phyloP scores from a whole-genome alignment of 1,284 basidiomycete genomes.

The Anthracocystis walkeri region DNA sequence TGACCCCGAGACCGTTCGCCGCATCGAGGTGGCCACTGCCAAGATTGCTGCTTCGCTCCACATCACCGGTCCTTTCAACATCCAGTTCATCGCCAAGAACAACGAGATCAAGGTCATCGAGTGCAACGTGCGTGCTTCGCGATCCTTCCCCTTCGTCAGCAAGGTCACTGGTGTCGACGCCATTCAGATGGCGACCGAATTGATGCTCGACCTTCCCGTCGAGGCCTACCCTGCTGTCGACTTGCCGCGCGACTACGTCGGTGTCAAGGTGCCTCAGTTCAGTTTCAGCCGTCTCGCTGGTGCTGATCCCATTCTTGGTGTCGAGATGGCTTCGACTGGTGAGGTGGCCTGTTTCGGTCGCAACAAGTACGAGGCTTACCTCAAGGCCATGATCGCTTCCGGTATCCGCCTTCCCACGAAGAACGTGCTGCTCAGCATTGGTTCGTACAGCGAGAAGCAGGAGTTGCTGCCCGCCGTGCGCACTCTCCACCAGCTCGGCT shows the following conservation, averaged over 20 bases:
- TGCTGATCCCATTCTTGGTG: constrained; percentile 97
- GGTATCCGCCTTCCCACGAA: constrained; percentile 94
- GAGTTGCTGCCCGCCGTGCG: constrained; percentile 97
- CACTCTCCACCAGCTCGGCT: constrained; percentile 92
- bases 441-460: constrained; percentile 96
- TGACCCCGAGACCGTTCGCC: constrained; percentile 92
- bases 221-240: constrained; percentile 89
- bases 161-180: constrained; percentile 98
- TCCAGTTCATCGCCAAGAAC: constrained; percentile 99
- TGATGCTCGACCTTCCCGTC: constrained; percentile 91
- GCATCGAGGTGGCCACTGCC: constrained; percentile 94
- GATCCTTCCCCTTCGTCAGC: constrained; percentile 98
- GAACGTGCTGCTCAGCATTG: constrained; percentile 93
- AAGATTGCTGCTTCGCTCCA: constrained; percentile 96
- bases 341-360: constrained; percentile 98
- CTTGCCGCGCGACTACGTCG: constrained; percentile 91
- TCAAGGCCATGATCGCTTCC: constrained; percentile 95
- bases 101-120: constrained; percentile 99
- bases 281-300: constrained; percentile 94
- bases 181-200: constrained; percentile 97
- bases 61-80: constrained; percentile 98
- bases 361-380: constrained; percentile 97
- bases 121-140: constrained; percentile 96
- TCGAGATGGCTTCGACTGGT: constrained; percentile 99
- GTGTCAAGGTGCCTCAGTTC: constrained; percentile 99